These are phyloP conservation scores for Ogataea haglerorum DNA, from an alignment of 805 yeast genomes.

Conservation along the genomic window DNA sequence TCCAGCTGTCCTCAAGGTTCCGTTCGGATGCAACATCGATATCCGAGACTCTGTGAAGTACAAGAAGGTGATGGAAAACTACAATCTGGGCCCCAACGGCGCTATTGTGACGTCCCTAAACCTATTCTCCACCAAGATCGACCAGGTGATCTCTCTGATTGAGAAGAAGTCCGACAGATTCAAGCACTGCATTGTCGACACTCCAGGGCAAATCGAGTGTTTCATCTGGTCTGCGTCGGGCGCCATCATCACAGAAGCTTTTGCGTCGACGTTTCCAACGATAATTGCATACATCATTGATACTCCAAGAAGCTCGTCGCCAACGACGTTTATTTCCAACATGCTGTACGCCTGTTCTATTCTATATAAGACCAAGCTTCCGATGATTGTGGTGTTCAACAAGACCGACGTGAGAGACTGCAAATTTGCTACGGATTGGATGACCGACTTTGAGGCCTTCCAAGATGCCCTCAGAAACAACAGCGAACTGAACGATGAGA, in stretches of 20 bases:
- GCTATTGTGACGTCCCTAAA: conserved; percentile 95
- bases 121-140: conserved; percentile 90
- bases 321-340: conserved; percentile 96
- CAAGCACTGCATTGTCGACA: conserved; percentile 81
- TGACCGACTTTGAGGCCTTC: conserved; percentile 92
- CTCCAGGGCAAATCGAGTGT: conserved; percentile 99
- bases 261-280: conserved; percentile 94
- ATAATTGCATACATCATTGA: conserved; percentile 94
- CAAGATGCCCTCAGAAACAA: conserved; percentile 71
- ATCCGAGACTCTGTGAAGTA: conserved; percentile 95
- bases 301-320: conserved; percentile 91
- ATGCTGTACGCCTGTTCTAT: conserved; percentile 98
- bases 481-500: conserved; percentile 62
- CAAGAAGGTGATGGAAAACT: conserved; percentile 94
- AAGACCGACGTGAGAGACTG: conserved; percentile 87
- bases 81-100: conserved; percentile 95
- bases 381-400: conserved; percentile 95
- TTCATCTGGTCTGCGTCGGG: conserved; percentile 99
- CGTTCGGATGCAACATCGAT: conserved; percentile 91
- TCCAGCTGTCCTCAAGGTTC: conserved; percentile 94
- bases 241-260: conserved; percentile 91
- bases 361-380: conserved; percentile 89
- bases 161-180: conserved; percentile 66
- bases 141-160: conserved; percentile 83
- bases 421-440: conserved; percentile 91